phyloP scores from a whole-genome alignment of 2,329 filamentous ascomycete genomes.

The Blastomyces parvus region DNA sequence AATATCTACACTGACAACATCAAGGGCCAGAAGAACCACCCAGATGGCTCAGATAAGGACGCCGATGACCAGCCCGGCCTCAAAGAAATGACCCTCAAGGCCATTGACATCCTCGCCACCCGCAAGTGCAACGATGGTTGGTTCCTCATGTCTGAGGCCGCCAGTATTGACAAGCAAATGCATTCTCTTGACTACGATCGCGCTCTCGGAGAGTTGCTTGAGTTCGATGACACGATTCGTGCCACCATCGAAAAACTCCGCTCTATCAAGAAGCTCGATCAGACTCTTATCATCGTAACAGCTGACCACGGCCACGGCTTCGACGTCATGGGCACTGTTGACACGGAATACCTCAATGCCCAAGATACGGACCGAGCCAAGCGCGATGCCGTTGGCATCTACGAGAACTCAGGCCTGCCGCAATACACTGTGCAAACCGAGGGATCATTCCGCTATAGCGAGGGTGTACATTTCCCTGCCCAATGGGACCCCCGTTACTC shows the following conservation, averaged over 20 bases:
- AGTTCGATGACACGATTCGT: constrained; percentile 73
- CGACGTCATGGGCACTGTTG: constrained; percentile 72
- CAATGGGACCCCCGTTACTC: constrained; percentile 83
- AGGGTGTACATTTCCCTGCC: constrained; percentile 65
- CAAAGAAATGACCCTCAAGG: constrained; percentile 84
- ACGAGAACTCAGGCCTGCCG: constrained; percentile 62
- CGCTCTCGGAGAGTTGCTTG: constrained; percentile 71
- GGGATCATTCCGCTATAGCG: constrained; percentile 51
- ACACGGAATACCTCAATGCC: constrained; percentile 64
- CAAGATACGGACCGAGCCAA: constrained; percentile 60
- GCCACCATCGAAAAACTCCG: constrained; percentile 64
- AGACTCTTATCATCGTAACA: constrained; percentile 70
- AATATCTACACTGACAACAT: constrained; percentile 70
- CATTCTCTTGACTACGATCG: constrained; percentile 77
- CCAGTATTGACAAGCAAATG: constrained; percentile 86
- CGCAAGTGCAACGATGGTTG: constrained; percentile 61
- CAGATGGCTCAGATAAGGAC: constrained; percentile 52
- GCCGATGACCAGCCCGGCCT: constrained; percentile 70
- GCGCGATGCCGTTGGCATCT: constrained; percentile 64
- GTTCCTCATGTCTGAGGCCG: constrained; percentile 81
- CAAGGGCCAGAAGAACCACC: constrained; percentile 55
- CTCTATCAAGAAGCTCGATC: constrained; percentile 55
- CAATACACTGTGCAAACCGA: constrained; percentile 60
- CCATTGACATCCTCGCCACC: constrained; percentile 64
- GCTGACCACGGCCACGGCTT: constrained; percentile 88